A percentile compares a stretch with the other conserved stretches of the same genome.
Conservation (phyloP, 2,329 filamentous ascomycete species). For the Aaosphaeria pasadenensis region DNA sequence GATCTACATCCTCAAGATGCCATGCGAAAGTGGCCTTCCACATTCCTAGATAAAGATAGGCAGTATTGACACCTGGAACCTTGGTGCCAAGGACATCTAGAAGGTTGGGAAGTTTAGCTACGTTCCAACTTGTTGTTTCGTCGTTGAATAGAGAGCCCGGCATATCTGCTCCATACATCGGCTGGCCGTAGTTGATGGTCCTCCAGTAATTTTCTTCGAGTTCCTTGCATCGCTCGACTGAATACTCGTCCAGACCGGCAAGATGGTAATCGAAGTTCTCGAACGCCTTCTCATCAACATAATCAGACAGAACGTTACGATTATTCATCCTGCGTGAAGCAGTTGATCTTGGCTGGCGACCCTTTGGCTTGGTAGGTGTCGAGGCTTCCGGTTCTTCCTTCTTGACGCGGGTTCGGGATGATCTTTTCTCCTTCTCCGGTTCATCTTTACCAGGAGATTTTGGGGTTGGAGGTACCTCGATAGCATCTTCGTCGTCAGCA, state of each 20-base stretch:
- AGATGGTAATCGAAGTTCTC: constrained; percentile 88
- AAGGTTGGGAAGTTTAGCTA: constrained; percentile 90
- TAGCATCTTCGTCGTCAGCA: constrained; percentile 22
- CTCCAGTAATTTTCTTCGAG: constrained; percentile 97
- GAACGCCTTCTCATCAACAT: constrained; percentile 86
- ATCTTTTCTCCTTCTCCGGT: constrained; percentile 34
- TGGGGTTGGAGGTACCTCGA: constrained; percentile 40
- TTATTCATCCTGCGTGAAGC: constrained; percentile 87
- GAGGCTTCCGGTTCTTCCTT: constrained; percentile 39
- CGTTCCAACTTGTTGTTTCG: constrained; percentile 80
- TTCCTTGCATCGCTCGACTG: constrained; percentile 87
- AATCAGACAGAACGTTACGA: constrained; percentile 71
- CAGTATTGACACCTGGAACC: constrained; percentile 95
- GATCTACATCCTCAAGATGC: constrained; percentile 97
- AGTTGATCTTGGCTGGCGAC: constrained; percentile 45
- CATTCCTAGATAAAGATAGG: constrained; percentile 97
- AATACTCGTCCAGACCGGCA: constrained; percentile 80
- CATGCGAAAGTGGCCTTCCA: constrained; percentile 99
- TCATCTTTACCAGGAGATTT: constrained; percentile 43
- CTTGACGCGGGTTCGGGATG: constrained; percentile 21
- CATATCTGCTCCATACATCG: constrained; percentile 95
- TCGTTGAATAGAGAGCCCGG: constrained; percentile 94
- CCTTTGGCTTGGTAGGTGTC: constrained; percentile 55
- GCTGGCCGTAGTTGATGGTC: constrained; percentile 89
- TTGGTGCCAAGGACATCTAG: constrained; percentile 93